A percentile compares a stretch with the other conserved stretches of the same genome.
phyloP scores from a whole-genome alignment of 2,329 filamentous ascomycete species.

The Fusarium avenaceum region DNA sequence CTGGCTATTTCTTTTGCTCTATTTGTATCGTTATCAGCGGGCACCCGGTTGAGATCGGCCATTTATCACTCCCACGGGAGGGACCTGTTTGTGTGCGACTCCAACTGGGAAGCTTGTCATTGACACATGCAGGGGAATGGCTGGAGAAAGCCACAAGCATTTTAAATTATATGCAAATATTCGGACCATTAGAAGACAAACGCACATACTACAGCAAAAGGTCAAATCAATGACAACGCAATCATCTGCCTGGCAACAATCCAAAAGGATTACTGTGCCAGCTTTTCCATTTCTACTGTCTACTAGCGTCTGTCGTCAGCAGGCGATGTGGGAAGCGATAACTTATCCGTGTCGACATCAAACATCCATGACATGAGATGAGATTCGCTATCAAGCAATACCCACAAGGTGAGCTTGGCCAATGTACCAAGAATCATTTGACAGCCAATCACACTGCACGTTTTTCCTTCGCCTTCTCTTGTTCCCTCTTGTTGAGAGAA shows the following conservation, averaged over 20 bases:
- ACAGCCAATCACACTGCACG: constrained; percentile 28
- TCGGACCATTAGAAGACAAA: not conserved
- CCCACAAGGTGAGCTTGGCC: constrained; percentile 31
- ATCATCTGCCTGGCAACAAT: constrained; percentile 21
- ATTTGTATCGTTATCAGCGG: constrained; percentile 18
- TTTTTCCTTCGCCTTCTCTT: constrained; percentile 7
- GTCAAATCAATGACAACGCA: constrained; percentile 13
- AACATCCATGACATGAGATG: not conserved
- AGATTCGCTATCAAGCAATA: constrained; percentile 7
- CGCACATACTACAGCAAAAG: not conserved
- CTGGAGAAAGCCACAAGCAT: not conserved
- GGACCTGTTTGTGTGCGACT: constrained; percentile 15
- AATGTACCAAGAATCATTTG: constrained; percentile 20
- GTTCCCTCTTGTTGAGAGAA: constrained; percentile 12
- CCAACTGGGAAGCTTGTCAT: not conserved
- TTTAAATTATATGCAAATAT: not conserved
- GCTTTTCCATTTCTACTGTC: constrained; percentile 23
- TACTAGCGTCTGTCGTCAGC: constrained; percentile 37
- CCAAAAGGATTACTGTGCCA: constrained; percentile 22
- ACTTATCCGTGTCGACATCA: constrained; percentile 14
- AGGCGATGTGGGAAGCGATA: constrained; percentile 14
- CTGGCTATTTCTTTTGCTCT: constrained; percentile 1
- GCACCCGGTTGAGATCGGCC: constrained; percentile 5
- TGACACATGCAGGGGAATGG: constrained; percentile 10
- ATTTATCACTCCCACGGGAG: not conserved